A percentile compares a stretch with the other conserved stretches of the same genome.
These are phyloP conservation scores for Colletotrichum graminicola DNA, from an alignment of 2,329 filamentous ascomycete species.

Conservation along the genomic window DNA sequence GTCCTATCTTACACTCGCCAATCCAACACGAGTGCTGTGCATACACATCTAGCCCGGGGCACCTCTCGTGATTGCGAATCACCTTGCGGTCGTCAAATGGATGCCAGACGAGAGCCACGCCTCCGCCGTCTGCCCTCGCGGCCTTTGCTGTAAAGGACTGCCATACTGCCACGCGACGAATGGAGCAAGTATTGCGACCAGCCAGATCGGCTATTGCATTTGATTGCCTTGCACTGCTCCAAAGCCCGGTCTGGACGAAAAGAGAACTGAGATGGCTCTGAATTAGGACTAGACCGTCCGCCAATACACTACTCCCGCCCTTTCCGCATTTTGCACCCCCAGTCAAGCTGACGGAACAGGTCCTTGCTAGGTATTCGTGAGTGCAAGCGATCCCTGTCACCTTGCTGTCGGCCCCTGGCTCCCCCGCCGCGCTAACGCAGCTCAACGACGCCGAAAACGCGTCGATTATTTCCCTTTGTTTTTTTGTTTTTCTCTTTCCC, in stretches of 20 bases:
- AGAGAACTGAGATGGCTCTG: slow-evolving; percentile 25
- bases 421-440: slow-evolving; percentile 38
- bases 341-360: slow-evolving; percentile 19
- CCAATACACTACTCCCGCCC: slow-evolving; percentile 13
- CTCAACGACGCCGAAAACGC: slow-evolving; percentile 32
- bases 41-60: slow-evolving; percentile 4
- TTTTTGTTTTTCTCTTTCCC: neutral
- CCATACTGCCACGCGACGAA: slow-evolving; percentile 39
- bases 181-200: slow-evolving; percentile 41
- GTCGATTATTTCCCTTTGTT: slow-evolving; percentile 10
- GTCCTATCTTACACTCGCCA: neutral
- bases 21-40: neutral
- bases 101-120: neutral
- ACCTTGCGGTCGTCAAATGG: neutral
- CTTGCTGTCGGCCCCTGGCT: slow-evolving; percentile 19
- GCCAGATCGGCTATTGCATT: slow-evolving; percentile 27
- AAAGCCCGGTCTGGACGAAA: slow-evolving; percentile 32
- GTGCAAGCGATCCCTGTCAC: slow-evolving; percentile 40
- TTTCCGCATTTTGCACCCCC: slow-evolving; percentile 17
- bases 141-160: slow-evolving; percentile 22
- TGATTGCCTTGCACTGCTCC: slow-evolving; percentile 10
- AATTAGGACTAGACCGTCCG: slow-evolving; percentile 24
- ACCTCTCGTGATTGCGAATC: neutral
- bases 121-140: slow-evolving; percentile 6
- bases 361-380: slow-evolving; percentile 36